Base-by-base conservation (phyloP, 148 eudicot genomes). In the Chenopodium quinoa region DNA sequence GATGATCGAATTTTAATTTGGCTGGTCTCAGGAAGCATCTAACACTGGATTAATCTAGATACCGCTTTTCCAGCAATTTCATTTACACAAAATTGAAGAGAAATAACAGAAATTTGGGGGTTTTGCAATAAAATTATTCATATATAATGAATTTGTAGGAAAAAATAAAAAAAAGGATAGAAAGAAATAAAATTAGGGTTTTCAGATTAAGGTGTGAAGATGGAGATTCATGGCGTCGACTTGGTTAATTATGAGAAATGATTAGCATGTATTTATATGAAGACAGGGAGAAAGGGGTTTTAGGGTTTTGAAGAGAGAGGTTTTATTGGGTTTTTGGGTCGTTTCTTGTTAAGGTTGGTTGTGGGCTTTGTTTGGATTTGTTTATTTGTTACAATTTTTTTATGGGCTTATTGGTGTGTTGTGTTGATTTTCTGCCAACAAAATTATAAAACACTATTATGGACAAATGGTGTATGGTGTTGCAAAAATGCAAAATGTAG, bases 11-110 rank as follows among this genome's bases (percentile, higher is more conserved):
- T 12, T 29, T 54, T 75, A 22, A 76, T 82, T 14, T 82, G 5
- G 84, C 84, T 82, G 84, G 80, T 82, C 84, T 82, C 84, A 82
- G 84, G 84, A 82, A 82, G 84, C 63, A 68, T 40, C 44, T 40
- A 40, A 40, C 44, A 40, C 44, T 40, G 8, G 20, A 19, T 23
- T 64, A 23, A 66, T 81, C 83, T 22, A 82, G 64, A 82, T n/a
- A 58, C 80, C 84, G 84, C 84, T 82, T 31, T 52, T 19, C 84
- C 84, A 82, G 84, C 84, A 23, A 9, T 29, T 48, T 47, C 25
- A 17, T 2, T 48, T 47, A 7, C 4, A 70, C 31, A 69, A 47
- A 23, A 50, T 48, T 2, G 16, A 50, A 50, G 9, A 50, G 13
- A 50, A 50, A 50, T 9, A 50, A 11, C 1, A 9, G 10, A 7